Conservation (phyloP, 208 protist genomes). For the Wallacemonas collosoma region DNA sequence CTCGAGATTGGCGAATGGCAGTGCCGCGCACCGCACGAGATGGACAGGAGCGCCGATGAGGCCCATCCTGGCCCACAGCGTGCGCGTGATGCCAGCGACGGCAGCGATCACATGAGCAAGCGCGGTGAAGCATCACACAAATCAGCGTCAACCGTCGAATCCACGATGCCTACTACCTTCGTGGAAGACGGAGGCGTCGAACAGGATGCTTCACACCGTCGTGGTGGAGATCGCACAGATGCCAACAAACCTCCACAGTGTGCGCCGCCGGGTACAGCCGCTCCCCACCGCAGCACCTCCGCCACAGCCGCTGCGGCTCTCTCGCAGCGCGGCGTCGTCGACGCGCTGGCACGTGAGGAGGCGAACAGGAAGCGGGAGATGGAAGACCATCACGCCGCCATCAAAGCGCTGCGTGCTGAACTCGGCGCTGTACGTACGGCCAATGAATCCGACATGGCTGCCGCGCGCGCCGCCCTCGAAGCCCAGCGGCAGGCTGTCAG, state of each 20-base stretch:
- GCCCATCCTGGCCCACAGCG: neutral
- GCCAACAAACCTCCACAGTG: neutral
- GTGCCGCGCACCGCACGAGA: constrained; percentile 8
- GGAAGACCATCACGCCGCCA: constrained; percentile 28
- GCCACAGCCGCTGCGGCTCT: neutral
- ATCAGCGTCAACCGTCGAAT: too few relatives aligned
- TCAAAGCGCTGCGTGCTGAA: constrained; percentile 37
- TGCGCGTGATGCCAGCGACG: neutral
- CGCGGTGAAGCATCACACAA: too few relatives aligned
- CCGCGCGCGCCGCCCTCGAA: constrained; percentile 28
- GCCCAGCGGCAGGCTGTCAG: constrained; percentile 24
- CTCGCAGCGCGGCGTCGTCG: constrained; percentile 23
- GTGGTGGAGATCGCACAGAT: neutral
- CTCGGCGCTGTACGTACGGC: constrained; percentile 45
- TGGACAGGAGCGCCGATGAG: neutral
- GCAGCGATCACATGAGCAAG: too few relatives aligned
- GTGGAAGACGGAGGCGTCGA: too few relatives aligned
- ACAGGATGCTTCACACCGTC: too few relatives aligned
- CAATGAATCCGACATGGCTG: constrained; percentile 56
- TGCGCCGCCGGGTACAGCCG: neutral
- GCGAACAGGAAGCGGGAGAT: constrained; percentile 26
- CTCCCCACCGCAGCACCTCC: neutral
- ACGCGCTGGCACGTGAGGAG: constrained; percentile 31
- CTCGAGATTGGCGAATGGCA: constrained; percentile 39
- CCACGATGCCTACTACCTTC: too few relatives aligned